Percentiles rank a stretch among this genome's conserved stretches.
Evolutionary conservation across 805 yeast species (phyloP).

Genomic region (Allodekkera sacchari): DNA sequence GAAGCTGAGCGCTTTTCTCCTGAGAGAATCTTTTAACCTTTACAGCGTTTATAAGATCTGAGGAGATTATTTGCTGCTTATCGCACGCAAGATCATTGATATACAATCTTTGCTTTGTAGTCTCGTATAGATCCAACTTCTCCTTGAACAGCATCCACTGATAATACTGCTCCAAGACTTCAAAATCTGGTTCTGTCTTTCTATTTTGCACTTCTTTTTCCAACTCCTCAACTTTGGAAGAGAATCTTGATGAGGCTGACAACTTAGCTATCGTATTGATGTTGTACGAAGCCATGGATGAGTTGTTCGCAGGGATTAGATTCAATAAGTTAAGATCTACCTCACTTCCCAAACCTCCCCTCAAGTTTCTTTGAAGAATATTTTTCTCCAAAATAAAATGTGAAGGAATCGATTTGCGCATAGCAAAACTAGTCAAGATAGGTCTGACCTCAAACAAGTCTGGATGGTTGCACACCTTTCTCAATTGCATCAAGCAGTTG

Average conservation of each 20-base stretch:
- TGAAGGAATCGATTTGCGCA: conserved; percentile 54
- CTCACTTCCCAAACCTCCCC: background rate
- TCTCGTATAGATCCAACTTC: conserved; percentile 42
- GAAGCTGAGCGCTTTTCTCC: conserved; percentile 21
- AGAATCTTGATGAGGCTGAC: conserved; percentile 40
- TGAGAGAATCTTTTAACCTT: conserved; percentile 20
- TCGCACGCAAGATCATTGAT: conserved; percentile 60
- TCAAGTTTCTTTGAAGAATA: conserved; percentile 27
- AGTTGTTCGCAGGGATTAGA: conserved; percentile 43
- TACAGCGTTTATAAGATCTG: conserved; percentile 40
- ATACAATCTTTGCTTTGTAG: conserved; percentile 48
- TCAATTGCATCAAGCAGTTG: conserved; percentile 93
- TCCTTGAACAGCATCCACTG: conserved; percentile 44
- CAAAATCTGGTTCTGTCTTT: conserved; percentile 20
- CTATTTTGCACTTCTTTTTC: conserved; percentile 27
- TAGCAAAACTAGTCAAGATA: conserved; percentile 79
- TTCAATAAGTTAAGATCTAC: conserved; percentile 55
- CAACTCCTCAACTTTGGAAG: conserved; percentile 34
- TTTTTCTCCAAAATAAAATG: conserved; percentile 36
- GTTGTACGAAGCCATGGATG: conserved; percentile 36
- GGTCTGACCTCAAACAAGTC: conserved; percentile 95
- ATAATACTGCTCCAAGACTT: conserved; percentile 50
- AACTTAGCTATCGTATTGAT: conserved; percentile 34
- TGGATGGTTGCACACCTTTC: conserved; percentile 89
- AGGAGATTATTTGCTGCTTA: conserved; percentile 61